Percentiles rank a stretch among this genome's conserved stretches.
Conservation (phyloP, 768 basidiomycete genomes). For the Chalciporus sphaerocephalus region DNA sequence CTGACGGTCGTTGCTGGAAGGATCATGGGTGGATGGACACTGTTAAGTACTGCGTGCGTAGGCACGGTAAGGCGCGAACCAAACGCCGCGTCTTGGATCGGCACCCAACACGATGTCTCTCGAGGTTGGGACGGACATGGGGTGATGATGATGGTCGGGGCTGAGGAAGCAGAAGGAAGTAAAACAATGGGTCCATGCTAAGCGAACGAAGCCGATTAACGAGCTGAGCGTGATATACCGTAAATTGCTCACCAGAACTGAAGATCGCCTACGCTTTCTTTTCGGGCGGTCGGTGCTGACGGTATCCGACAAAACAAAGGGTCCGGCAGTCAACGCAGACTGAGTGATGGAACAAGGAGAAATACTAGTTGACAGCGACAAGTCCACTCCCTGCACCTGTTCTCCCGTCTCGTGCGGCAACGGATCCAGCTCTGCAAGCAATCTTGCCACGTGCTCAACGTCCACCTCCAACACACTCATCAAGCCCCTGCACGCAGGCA, state of each 20-base stretch:
- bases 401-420: neutral
- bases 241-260: constrained; percentile 3
- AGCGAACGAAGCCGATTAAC: neutral
- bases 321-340: neutral
- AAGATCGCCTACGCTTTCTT: constrained; percentile 14
- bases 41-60: constrained; percentile 43
- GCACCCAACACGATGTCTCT: constrained; percentile 43
- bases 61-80: constrained; percentile 50
- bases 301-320: neutral
- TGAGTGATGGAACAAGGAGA: neutral
- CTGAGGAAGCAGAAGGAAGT: constrained; percentile 31
- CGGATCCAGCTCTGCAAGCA: constrained; percentile 41
- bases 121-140: constrained; percentile 39
- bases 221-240: neutral
- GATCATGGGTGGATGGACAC: constrained; percentile 43
- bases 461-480: constrained; percentile 36
- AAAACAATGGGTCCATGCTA: constrained; percentile 29
- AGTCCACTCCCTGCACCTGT: neutral
- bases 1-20: constrained; percentile 17
- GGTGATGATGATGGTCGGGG: constrained; percentile 51
- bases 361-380: neutral
- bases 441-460: constrained; percentile 38
- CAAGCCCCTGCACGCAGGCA: constrained; percentile 35
- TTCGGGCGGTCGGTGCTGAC: constrained; percentile 2
- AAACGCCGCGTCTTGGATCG: constrained; percentile 53